These are phyloP conservation scores for Populus hybrid DNA, from an alignment of 441 rosid genomes.

Conservation along the genomic window DNA sequence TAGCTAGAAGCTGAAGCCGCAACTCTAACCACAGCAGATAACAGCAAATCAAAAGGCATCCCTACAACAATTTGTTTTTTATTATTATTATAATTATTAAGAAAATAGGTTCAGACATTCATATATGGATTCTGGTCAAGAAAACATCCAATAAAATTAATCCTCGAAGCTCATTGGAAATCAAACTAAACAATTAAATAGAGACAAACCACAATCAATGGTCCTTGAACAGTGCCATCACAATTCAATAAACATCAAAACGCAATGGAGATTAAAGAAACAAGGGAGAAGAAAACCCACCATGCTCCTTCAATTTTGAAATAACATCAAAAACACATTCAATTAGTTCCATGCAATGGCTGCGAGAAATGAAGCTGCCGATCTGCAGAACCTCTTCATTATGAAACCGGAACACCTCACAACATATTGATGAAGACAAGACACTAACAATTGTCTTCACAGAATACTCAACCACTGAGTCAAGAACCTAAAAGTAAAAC, in stretches of 20 bases:
- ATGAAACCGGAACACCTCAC: slow-evolving; percentile 31
- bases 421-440: slow-evolving; percentile 50
- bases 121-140: neutral
- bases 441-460: slow-evolving; percentile 51
- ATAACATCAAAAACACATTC: slow-evolving; percentile 39
- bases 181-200: neutral
- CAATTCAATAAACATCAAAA: neutral
- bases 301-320: slow-evolving; percentile 38
- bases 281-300: slow-evolving; percentile 27
- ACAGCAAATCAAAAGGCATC: slow-evolving; percentile 30
- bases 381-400: slow-evolving; percentile 47
- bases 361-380: slow-evolving; percentile 48
- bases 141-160: neutral
- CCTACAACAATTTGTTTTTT: slow-evolving; percentile 25
- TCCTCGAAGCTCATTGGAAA: neutral
- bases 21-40: slow-evolving; percentile 45
- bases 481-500: slow-evolving; percentile 47
- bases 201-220: neutral
- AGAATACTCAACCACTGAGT: slow-evolving; percentile 45
- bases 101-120: neutral
- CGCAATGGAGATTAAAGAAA: neutral
- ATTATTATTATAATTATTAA: neutral
- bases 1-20: slow-evolving; percentile 46
- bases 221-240: neutral
- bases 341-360: slow-evolving; percentile 42